These are phyloP conservation scores for Rostrohypoxylon terebratum DNA, from an alignment of 495 filamentous ascomycete genomes.

Conservation along the genomic window DNA sequence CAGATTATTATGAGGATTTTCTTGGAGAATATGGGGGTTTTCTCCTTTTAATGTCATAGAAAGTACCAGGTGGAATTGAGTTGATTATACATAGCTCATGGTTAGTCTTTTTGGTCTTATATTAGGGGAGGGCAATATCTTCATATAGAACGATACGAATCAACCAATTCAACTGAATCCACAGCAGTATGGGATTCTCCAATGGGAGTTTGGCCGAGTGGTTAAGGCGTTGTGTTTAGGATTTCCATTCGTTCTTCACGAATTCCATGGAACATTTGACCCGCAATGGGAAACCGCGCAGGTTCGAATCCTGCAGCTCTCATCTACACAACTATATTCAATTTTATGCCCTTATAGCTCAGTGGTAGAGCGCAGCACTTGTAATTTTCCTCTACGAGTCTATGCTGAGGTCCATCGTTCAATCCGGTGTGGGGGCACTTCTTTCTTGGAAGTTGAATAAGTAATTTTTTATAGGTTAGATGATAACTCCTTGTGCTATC, in stretches of 20 bases:
- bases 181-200: not conserved
- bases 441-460: conserved; percentile 34
- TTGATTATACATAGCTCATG: not conserved
- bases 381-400: not conserved
- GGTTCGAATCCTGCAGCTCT: conserved; percentile 60
- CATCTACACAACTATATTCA: conserved; percentile 28
- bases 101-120: not conserved
- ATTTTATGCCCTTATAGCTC: conserved; percentile 9
- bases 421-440: conserved; percentile 18
- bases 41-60: too few relatives aligned
- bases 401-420: conserved; percentile 4
- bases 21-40: too few relatives aligned
- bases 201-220: conserved; percentile 61
- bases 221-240: conserved; percentile 67
- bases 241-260: conserved; percentile 26
- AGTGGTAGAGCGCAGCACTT: conserved; percentile 2
- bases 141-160: not conserved
- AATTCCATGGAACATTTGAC: conserved; percentile 37
- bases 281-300: conserved; percentile 56
- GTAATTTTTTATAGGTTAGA: too few relatives aligned
- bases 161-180: not conserved
- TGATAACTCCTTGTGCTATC: too few relatives aligned
- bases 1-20: too few relatives aligned
- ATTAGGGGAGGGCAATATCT: not conserved
- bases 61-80: too few relatives aligned